These are phyloP conservation scores for Cyclotella baltica DNA, from an alignment of 108 stramenopile genomes.

Conservation along the genomic window DNA sequence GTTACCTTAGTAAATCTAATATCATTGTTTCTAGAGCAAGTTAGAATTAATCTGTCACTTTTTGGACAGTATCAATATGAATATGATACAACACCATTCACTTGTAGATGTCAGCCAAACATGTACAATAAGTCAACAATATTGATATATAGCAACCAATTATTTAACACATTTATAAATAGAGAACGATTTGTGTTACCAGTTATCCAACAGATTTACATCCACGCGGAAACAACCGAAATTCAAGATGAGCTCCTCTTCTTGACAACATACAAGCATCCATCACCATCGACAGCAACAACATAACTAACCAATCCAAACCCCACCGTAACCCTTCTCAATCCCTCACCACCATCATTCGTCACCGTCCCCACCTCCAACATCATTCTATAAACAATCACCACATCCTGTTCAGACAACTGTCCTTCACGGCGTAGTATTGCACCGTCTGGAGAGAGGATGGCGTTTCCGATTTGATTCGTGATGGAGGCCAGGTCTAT, in stretches of 20 bases:
- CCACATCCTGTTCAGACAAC: conserved; percentile 35
- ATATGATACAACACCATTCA: too few relatives aligned
- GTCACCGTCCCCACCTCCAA: conserved; percentile 46
- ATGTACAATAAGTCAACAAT: too few relatives aligned
- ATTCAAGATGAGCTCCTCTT: conserved; percentile 43
- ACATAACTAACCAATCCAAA: conserved; percentile 47
- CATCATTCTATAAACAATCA: conserved; percentile 50
- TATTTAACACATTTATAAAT: not conserved
- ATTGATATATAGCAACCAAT: too few relatives aligned
- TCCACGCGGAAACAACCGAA: not conserved
- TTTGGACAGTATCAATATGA: too few relatives aligned
- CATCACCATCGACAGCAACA: conserved; percentile 40
- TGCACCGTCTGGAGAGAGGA: conserved; percentile 44
- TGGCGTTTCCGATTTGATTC: conserved; percentile 48
- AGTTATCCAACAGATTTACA: not conserved
- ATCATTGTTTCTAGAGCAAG: too few relatives aligned
- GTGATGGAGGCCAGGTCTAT: conserved; percentile 50
- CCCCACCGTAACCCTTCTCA: conserved; percentile 53
- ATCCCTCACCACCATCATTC: conserved; percentile 28
- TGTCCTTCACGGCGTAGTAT: conserved; percentile 31
- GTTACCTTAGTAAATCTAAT: too few relatives aligned
- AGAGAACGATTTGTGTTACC: not conserved
- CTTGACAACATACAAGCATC: conserved; percentile 54
- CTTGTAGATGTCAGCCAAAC: too few relatives aligned
- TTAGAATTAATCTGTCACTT: too few relatives aligned